These are phyloP conservation scores for Leishmania guyanensis DNA, from an alignment of 208 protist species.

Conservation along the genomic window DNA sequence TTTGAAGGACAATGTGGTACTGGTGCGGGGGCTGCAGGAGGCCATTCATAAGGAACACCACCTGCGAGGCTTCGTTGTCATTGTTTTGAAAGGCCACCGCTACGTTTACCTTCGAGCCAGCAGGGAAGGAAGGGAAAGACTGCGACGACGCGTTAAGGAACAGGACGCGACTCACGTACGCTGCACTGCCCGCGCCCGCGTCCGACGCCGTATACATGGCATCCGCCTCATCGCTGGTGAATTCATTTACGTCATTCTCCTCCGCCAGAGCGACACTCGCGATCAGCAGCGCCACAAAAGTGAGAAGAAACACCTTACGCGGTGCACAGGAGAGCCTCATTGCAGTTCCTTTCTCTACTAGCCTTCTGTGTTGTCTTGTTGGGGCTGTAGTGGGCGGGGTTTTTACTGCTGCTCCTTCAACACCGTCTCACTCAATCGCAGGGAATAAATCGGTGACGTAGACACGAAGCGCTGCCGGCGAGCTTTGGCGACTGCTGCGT, in stretches of 20 bases:
- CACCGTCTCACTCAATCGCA: background rate
- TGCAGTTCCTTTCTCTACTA: background rate
- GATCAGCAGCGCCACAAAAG: conserved; percentile 19
- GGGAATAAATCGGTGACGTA: background rate
- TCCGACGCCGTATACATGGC: conserved; percentile 32
- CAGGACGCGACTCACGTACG: conserved; percentile 45
- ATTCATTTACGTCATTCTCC: background rate
- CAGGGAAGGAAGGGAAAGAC: conserved; percentile 47
- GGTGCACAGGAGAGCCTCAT: conserved; percentile 9
- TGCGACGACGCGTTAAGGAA: conserved; percentile 55
- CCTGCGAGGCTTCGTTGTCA: conserved; percentile 31
- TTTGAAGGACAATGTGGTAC: conserved; percentile 68
- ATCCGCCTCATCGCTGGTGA: conserved; percentile 27
- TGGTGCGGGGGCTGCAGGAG: conserved; percentile 51
- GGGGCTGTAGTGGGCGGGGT: background rate
- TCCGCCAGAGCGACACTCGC: conserved; percentile 22
- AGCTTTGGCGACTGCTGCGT: background rate
- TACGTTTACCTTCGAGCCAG: conserved; percentile 44
- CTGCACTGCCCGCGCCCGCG: background rate
- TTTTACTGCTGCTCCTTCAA: background rate
- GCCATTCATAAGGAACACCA: conserved; percentile 59
- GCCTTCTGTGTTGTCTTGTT: background rate
- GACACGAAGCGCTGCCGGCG: background rate
- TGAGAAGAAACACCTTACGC: conserved; percentile 24
- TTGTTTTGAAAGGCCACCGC: conserved; percentile 81